Base-by-base conservation (phyloP, 2,329 filamentous ascomycete species). In the Blastomyces silverae region DNA sequence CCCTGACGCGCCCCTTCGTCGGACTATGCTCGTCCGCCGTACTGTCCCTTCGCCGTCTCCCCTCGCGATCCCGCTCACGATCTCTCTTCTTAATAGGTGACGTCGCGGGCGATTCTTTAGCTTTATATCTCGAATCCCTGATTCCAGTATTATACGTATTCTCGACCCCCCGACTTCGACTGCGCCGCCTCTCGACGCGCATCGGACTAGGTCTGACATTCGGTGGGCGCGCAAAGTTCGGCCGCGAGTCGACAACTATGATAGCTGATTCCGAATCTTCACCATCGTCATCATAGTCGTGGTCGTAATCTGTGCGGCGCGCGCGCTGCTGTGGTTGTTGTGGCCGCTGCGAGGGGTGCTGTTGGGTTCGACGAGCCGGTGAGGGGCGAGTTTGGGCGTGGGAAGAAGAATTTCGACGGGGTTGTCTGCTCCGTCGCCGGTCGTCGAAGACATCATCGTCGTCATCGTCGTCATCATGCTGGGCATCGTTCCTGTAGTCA, bases 71-170 rank as follows among this genome's bases (percentile, higher is more conserved):
- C 15, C 74, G 67, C 22, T 71, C 69, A 10, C 73, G 70, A 66
- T 74, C 74, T 31, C 69, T 68, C 65, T 71, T 76, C 65, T 75
- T 77, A 34, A 71, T 66, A 28, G 76, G 77, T 39, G 75, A 75
- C 15, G 73, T 71, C 64, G 72, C 72, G 25, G 76, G 75, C 1
- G 77, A 77, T 58, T 74, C 75, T 63, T 74, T 76, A 13, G 72
- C 71, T 67, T 74, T 76, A 6, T 70, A 68, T 66, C 69, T n/a
- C 70, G 70, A 64, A 70, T 70, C 42, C 70, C 70, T 56, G 66
- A 67, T 52, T 48, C 64, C 42, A 59, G 64, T 22, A 48, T 56
- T 59, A 39, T 46, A 42, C 61, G 63, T 65, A 62, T 62, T 68
- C 63, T 65, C 68, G 25, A 64, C 67, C 31, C 60, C 58, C 52